Evolutionary conservation across 352 stramenopile species (phyloP), one percentile per base, ranked within the genome.

Genomic region (Pythium graminicola): DNA sequence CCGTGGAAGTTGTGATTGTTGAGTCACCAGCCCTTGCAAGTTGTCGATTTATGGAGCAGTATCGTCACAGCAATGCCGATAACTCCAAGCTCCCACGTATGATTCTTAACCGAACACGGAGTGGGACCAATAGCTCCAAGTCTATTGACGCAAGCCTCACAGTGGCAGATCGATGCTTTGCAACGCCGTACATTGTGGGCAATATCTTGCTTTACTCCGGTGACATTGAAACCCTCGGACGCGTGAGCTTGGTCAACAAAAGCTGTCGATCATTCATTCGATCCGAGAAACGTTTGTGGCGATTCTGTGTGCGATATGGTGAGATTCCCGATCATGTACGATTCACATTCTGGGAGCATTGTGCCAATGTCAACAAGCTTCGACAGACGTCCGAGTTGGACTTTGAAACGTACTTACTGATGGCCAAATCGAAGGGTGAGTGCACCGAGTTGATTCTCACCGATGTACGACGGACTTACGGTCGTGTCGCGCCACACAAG

Each of bases 301-400:
- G 77, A n/a, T 93, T 89, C 60, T 90, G 78, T 49, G 79, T 92
- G 9, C 81, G 83, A 11, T 90, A 88, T 39, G 81, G 81, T n/a
- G 66, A 76, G 2, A 64, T 92, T 19, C 62, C 76, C 5, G 49
- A 69, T 14, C 61, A 55, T 44, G 52, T 82, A 4, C 83, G 83
- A 28, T 76, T 88, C n/a, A 57, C 62, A 23, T 93, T 87, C 47
- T 93, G 83, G 83, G 76, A 87, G 54, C 75, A 87, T 50, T 67
- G 56, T 13, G 63, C 71, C 6, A 70, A 73, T 16, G 56, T 75
- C n/a, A 19, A 51, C 6, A 69, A 71, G n/a, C 51, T 75, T 0
- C 80, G 80, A 7, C 53, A 71, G 3, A 28, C 69, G 8, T 83
- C 78, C 0, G 77, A 91, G 29, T 36, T 85, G 20, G 83, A 93